These are phyloP conservation scores for Komagataella ulmi DNA, from an alignment of 805 yeast species.

Conservation along the genomic window DNA sequence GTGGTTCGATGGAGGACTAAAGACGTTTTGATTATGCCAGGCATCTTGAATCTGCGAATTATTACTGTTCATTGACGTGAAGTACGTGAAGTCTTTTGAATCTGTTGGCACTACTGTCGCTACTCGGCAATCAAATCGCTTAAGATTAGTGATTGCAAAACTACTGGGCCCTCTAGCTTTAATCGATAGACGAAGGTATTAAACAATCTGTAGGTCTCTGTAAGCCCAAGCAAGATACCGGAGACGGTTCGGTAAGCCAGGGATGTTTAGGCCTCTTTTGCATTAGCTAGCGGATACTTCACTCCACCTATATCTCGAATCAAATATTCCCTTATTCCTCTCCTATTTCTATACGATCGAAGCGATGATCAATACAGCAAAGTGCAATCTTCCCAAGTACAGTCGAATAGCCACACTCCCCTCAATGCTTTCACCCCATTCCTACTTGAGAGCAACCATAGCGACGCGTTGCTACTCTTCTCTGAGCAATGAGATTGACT, in stretches of 20 bases:
- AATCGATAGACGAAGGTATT: neutral
- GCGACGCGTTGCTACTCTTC: neutral
- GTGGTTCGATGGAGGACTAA: neutral
- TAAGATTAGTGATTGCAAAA: neutral
- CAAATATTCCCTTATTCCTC: neutral
- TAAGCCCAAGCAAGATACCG: neutral
- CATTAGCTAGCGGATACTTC: neutral
- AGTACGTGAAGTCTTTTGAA: neutral
- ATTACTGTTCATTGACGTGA: neutral
- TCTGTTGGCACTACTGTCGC: neutral
- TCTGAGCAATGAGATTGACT: constrained; percentile 1
- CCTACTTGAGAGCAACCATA: neutral
- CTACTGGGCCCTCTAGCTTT: neutral
- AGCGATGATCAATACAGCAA: neutral
- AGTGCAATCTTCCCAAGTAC: neutral
- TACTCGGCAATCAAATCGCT: neutral
- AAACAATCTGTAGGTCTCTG: too few relatives aligned
- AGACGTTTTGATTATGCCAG: neutral
- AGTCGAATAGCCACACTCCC: neutral
- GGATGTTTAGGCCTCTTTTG: too few relatives aligned
- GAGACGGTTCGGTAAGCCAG: neutral
- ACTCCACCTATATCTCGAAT: neutral
- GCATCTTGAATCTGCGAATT: neutral
- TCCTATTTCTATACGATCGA: neutral
- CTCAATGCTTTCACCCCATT: neutral